phyloP scores from a whole-genome alignment of 306 rosid genomes.

The Prunus fruticosa region DNA sequence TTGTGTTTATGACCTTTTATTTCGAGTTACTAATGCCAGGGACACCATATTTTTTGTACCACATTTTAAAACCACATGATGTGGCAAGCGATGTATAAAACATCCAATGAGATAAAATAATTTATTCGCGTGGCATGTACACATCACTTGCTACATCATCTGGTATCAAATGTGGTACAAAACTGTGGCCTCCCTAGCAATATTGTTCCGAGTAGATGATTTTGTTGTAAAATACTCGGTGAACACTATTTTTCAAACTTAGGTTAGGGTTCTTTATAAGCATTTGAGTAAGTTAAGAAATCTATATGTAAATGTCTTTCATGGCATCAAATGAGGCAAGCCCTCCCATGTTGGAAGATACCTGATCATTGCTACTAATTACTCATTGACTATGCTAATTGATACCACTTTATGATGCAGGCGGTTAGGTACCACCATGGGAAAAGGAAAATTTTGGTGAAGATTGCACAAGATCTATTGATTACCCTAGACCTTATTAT shows the following conservation, averaged over 20 bases:
- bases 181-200: no score
- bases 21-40: neutral
- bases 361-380: neutral
- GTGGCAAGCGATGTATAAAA: no score
- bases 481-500: neutral
- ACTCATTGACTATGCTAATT: neutral
- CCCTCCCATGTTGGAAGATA: neutral
- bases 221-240: neutral
- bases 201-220: neutral
- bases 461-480: neutral
- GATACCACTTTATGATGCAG: constrained; percentile 16
- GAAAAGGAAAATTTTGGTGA: constrained; percentile 4
- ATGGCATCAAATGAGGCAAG: neutral
- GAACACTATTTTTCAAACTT: neutral
- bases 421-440: constrained; percentile 10
- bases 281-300: no score
- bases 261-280: neutral
- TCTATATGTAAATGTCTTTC: neutral
- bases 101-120: no score
- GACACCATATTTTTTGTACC: no score
- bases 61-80: no score
- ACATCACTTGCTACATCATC: no score
- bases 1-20: neutral
- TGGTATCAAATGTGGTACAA: no score
- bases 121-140: no score